A percentile compares a stretch with the other conserved stretches of the same genome.
These are phyloP conservation scores for Hypoxylon intermedium DNA, from an alignment of 495 filamentous ascomycete species.

Conservation along the genomic window DNA sequence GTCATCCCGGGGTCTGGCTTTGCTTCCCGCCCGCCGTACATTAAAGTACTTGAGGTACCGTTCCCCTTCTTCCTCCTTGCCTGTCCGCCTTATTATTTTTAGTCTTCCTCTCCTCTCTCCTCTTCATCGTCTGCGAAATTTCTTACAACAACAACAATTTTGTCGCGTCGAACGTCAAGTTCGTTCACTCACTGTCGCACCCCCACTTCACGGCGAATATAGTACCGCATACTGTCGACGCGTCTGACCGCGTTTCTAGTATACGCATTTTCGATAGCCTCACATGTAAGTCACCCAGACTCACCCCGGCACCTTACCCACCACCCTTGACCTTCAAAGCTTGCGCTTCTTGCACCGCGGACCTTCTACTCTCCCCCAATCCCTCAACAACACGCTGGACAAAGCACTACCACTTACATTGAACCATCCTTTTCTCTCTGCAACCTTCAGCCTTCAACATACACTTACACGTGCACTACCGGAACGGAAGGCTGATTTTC, in stretches of 20 bases:
- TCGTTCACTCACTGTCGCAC: constrained; percentile 37
- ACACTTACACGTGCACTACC: constrained; percentile 23
- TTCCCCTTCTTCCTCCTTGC: constrained; percentile 50
- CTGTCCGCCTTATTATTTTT: constrained; percentile 45
- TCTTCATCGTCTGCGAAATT: constrained; percentile 45
- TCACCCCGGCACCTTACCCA: constrained; percentile 34
- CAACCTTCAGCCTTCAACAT: neutral
- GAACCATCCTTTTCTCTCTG: constrained; percentile 16
- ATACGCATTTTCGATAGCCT: constrained; percentile 26
- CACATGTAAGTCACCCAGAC: constrained; percentile 41
- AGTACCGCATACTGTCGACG: constrained; percentile 23
- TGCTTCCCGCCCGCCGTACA: constrained; percentile 36
- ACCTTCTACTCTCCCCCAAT: constrained; percentile 45
- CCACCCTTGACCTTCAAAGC: constrained; percentile 29
- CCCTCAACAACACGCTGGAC: constrained; percentile 45
- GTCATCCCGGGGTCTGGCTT: constrained; percentile 43
- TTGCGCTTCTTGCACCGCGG: constrained; percentile 40
- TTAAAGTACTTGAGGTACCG: constrained; percentile 36
- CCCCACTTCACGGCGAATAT: constrained; percentile 15
- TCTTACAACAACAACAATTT: constrained; percentile 34
- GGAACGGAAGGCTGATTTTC: constrained; percentile 47
- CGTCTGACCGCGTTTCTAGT: constrained; percentile 31
- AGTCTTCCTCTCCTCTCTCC: constrained; percentile 42
- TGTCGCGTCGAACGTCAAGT: constrained; percentile 25
- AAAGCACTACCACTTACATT: constrained; percentile 38